Evolutionary conservation across 306 rosid species (phyloP).

Genomic region (Rosa persica): DNA sequence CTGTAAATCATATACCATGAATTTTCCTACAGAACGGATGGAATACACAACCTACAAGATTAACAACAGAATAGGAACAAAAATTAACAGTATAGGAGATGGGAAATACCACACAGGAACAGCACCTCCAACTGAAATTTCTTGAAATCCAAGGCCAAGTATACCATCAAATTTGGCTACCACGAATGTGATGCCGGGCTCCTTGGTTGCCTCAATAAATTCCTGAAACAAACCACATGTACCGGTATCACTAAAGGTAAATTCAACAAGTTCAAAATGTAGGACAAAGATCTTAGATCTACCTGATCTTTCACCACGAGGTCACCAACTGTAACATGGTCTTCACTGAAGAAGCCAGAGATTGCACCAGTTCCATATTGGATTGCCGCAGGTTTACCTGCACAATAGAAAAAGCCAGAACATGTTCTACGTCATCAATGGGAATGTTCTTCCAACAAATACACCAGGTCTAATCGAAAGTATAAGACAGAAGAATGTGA

Average conservation of each 20-base stretch:
- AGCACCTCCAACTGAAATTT: constrained; percentile 49
- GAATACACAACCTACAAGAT: background rate
- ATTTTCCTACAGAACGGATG: background rate
- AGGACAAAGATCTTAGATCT: background rate
- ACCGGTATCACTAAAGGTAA: background rate
- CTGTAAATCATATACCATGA: constrained; percentile 6
- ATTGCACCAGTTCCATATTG: constrained; percentile 60
- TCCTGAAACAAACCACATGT: constrained; percentile 26
- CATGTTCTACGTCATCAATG: background rate
- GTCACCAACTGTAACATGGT: constrained; percentile 49
- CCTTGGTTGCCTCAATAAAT: constrained; percentile 60
- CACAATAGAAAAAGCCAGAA: constrained; percentile 17
- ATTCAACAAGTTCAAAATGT: background rate
- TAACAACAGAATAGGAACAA: background rate
- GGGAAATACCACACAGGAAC: constrained; percentile 40
- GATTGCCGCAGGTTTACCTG: constrained; percentile 53
- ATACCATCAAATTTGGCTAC: constrained; percentile 54
- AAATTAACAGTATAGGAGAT: background rate
- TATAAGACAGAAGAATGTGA: background rate
- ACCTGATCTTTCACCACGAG: constrained; percentile 54
- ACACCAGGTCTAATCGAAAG: background rate
- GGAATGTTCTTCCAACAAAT: background rate
- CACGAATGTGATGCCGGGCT: constrained; percentile 50
- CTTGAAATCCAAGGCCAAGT: constrained; percentile 57
- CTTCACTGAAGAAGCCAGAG: constrained; percentile 54